Base-by-base conservation (phyloP, 2,329 filamentous ascomycete genomes). In the Phialophora verrucosa region DNA sequence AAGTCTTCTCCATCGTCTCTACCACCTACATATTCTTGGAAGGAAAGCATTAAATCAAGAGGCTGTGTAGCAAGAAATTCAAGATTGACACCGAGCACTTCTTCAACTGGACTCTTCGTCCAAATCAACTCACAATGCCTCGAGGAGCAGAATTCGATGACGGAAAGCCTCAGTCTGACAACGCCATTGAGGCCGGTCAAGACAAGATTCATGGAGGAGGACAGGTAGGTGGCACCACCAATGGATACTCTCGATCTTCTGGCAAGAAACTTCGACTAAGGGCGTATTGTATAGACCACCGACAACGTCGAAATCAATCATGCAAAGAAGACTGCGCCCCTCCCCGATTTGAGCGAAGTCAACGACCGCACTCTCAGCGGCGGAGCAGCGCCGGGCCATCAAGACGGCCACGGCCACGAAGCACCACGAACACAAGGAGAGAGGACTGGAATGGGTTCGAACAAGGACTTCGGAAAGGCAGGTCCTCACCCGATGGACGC, bases 71-170 rank as follows among this genome's bases (percentile, higher is more conserved):
- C 17, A 44, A n/a, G 14, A 53, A 3, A 25, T 29, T 53, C 49
- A 53, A 12, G 14, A 53, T 53, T 53, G 49, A 53, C 20, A 53
- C 49, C 27, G 49, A 53, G 3, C 27, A 53, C 49, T 53, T 53
- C 49, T 53, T 53, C 49, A 53, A 29, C 3, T 53, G 49, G 49
- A 27, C 49, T 53, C 49, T 11, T 23, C 49, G 14, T 23, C 44
- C 25, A 25, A 25, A 51, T 60, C 47, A 31, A 10, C 8, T 27
- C 31, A 7, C 25, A 27, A 79, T 80, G 78, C 74, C 76, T 72
- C 78, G 78, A 73, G 77, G 78, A 71, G 76, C 77, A 55, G 75
- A 79, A 27, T 80, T 73, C 73, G 68, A 60, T 47, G 73, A 79
- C 70, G 74, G 73, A 59, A n/a, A 76, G 59, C 74, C 73, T 59